Evolutionary conservation across 257 asterid species (phyloP), one percentile per base, ranked within the genome.

Genomic region (Lycium barbarum): DNA sequence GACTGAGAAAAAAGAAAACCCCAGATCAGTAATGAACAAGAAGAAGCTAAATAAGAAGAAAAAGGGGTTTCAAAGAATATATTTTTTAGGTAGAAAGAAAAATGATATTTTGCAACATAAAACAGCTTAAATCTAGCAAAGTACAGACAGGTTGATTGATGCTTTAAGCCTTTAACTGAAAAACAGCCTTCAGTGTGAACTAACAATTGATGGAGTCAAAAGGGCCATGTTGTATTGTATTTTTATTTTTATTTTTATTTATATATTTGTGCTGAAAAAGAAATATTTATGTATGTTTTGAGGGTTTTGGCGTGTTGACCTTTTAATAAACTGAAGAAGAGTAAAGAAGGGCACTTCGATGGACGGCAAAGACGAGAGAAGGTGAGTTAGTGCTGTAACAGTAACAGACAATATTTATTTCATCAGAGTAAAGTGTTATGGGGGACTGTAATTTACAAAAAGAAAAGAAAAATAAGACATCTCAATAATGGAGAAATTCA

Each of bases 41-140:
- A 17, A 74, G 71, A 72, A 47, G 53, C 45, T 6, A 81, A 43
- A 59, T 58, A 35, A 58, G 36, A 13, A 65, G 26, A 61, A 81
- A 59, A 38, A 59, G 38, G 73, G 71, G 9, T 58, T 7, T 13
- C 70, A 81, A 45, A 80, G 40, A 49, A 72, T 6, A 6, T 10
- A 45, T 72, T 20, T 74, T 45, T 45, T 51, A 45, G 58, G 53
- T 40, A 4, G 35, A 43, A 71, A 43, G n/a, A 47, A 66, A 26
- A 73, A 73, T 73, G 61, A 20, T 80, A 5, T 54, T 36, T 58
- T 38, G 38, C 7, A 36, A 61, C 36, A 10, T 36, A 5, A 26
- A 83, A 87, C 89, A 92, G 91, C 89, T 53, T 80, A 63, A 85
- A 88, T 81, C 84, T 85, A 83, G 92, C 82, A 43, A 85, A 79